phyloP scores from a whole-genome alignment of 306 rosid species.

The Lathyrus oleraceus region DNA sequence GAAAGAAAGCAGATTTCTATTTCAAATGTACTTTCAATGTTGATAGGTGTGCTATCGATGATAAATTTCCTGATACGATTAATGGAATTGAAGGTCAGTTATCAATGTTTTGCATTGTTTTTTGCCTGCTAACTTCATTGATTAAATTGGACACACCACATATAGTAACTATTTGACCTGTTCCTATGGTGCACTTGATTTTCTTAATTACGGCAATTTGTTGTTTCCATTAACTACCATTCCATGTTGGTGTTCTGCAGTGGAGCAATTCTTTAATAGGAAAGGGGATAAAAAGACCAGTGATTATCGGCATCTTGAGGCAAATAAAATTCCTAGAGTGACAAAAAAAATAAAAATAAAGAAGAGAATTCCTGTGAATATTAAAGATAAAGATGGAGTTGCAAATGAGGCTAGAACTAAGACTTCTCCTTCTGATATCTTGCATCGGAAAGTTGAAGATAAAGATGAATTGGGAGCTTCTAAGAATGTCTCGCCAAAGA shows the following conservation, averaged over 20 bases:
- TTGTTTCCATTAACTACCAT: constrained; percentile 22
- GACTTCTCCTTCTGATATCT: constrained; percentile 12
- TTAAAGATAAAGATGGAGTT: neutral
- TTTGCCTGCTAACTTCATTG: constrained; percentile 15
- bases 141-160: neutral
- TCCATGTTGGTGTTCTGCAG: constrained; percentile 44
- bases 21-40: constrained; percentile 57
- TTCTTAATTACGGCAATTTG: neutral
- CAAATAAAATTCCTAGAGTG: neutral
- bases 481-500: too few species aligned
- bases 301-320: constrained; percentile 12
- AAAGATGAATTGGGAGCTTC: too few species aligned
- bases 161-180: constrained; percentile 2
- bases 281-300: constrained; percentile 21
- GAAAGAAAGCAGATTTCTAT: constrained; percentile 48
- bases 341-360: neutral
- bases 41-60: constrained; percentile 22
- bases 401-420: neutral
- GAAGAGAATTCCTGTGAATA: neutral
- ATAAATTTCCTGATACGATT: constrained; percentile 48
- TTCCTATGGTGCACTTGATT: constrained; percentile 19
- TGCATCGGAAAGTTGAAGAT: constrained; percentile 28
- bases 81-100: constrained; percentile 53
- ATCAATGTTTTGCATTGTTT: constrained; percentile 6
- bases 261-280: constrained; percentile 53